A percentile compares a stretch with the other conserved stretches of the same genome.
Conservation (phyloP, 2,329 filamentous ascomycete genomes). For the Cercospora nicotianae region DNA sequence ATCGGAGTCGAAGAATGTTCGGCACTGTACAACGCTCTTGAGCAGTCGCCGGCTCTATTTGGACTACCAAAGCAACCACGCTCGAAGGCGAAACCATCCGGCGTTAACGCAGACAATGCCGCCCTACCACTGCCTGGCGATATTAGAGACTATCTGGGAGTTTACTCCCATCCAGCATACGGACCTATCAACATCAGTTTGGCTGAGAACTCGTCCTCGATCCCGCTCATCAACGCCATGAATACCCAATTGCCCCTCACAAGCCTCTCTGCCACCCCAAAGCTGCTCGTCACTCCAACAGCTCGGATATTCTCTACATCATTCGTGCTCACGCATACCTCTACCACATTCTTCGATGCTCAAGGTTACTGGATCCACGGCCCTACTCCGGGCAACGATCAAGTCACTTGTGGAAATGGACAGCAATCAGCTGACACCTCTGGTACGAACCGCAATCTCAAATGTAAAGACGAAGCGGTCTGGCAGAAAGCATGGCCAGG, state of each 20-base stretch:
- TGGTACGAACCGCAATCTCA: background rate
- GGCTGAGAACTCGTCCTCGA: background rate
- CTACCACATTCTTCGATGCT: constrained; percentile 6
- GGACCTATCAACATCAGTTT: constrained; percentile 17
- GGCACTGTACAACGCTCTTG: background rate
- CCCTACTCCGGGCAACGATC: background rate
- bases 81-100: background rate
- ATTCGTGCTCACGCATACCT: constrained; percentile 7
- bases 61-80: background rate
- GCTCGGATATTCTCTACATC: background rate
- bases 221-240: background rate
- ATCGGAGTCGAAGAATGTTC: background rate
- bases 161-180: constrained; percentile 17
- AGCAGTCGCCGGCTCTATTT: background rate
- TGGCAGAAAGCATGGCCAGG: background rate
- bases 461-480: constrained; percentile 13
- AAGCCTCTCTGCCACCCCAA: background rate
- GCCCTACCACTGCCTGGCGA: constrained; percentile 6
- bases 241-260: background rate
- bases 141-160: constrained; percentile 7
- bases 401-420: background rate
- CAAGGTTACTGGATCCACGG: constrained; percentile 2
- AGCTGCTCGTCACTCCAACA: constrained; percentile 1
- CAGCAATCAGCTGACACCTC: background rate
- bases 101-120: background rate